phyloP scores from a whole-genome alignment of 192 early-diverging fungal genomes.

The Coemansia sp. region DNA sequence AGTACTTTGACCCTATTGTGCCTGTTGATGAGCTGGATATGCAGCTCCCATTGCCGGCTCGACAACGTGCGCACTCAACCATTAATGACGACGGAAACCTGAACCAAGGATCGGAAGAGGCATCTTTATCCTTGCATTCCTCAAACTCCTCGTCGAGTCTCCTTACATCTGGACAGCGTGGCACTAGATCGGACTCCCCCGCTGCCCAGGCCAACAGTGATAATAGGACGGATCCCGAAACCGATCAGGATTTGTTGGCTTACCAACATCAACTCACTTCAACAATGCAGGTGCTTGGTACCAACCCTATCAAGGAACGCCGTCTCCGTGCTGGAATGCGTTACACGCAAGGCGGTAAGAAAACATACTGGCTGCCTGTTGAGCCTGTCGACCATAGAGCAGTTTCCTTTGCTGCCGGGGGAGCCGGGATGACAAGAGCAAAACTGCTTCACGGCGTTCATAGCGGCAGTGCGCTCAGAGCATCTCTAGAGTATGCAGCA shows the following conservation, averaged over 20 bases:
- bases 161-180: conserved; percentile 5
- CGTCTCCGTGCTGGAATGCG: conserved; percentile 57
- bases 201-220: background rate
- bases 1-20: conserved; percentile 73
- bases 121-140: conserved; percentile 17
- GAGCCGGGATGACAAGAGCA: conserved; percentile 33
- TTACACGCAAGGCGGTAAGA: conserved; percentile 55
- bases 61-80: conserved; percentile 10
- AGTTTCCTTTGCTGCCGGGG: conserved; percentile 38
- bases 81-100: conserved; percentile 41
- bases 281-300: background rate
- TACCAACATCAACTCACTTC: background rate
- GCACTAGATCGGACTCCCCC: background rate
- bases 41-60: conserved; percentile 56
- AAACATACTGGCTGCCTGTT: conserved; percentile 58
- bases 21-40: conserved; percentile 58
- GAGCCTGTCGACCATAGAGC: conserved; percentile 50
- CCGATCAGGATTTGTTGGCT: background rate
- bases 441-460: conserved; percentile 24
- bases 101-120: conserved; percentile 4
- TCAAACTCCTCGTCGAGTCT: conserved; percentile 16
- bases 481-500: conserved; percentile 16
- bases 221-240: background rate
- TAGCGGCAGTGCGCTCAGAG: conserved; percentile 14
- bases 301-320: conserved; percentile 46